Base-by-base conservation (phyloP, 148 eudicot genomes). In the Vaccinium corymbosum region DNA sequence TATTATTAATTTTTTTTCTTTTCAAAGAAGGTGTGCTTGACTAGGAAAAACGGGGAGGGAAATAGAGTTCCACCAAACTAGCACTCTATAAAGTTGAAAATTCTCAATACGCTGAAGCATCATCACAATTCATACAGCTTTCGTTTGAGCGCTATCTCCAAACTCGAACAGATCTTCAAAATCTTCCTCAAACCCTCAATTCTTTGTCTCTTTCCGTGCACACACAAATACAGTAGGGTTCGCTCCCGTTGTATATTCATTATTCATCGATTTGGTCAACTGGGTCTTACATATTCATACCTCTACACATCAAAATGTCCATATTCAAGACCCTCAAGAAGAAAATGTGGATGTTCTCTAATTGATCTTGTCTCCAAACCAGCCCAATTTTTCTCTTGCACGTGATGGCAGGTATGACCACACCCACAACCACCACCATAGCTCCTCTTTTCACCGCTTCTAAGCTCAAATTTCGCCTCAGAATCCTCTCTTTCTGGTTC, bases 401-500 rank as follows among this genome's bases (percentile, higher is more conserved):
- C 49, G 73, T 81, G 73, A 85, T 83, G 84, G 86, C 61, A 76
- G 82, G 56, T 68, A 87, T 87, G 89, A 64, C 77, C 81, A 84
- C 51, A 46, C 73, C 77, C 48, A 22, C 81, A 22, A 57, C 70
- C 25, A 50, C 80, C 56, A 85, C 49, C 80, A 73, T 15, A 81
- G 52, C 84, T 48, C 80, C 84, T 48, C 80, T 81, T 4, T 51
- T 17, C 55, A 80, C 85, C 7, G 62, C 84, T 32, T 59, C 80
- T 16, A 46, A 79, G 20, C 89, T 83, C 59, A 87, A 62, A 14
- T 82, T 84, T 71, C 92, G 73, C 55, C 83, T 82, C 22, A 83
- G 86, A 55, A 85, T 86, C 83, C 90, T 91, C 56, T 89, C 90
- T 52, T 88, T 88, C 56, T 89, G 93, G 93, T 88, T 89, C 71